phyloP scores from a whole-genome alignment of 805 yeast species.

The Candida boleticola region DNA sequence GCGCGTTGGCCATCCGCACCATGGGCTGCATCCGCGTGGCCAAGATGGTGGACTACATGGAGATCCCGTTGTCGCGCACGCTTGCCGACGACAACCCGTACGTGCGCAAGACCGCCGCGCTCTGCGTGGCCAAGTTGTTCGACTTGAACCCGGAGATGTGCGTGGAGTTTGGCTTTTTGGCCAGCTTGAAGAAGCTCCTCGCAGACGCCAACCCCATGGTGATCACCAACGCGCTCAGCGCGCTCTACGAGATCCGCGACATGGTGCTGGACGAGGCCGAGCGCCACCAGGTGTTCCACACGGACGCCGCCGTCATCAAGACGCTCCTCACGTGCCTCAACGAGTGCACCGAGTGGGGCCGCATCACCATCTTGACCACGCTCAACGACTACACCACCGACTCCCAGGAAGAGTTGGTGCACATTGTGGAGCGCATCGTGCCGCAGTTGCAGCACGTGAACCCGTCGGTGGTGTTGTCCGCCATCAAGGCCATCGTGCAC shows the following conservation, averaged over 20 bases:
- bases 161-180: slow-evolving; percentile 82
- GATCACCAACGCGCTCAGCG: slow-evolving; percentile 87
- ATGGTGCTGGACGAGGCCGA: slow-evolving; percentile 20
- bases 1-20: slow-evolving; percentile 95
- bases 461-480: slow-evolving; percentile 87
- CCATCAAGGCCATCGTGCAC: slow-evolving; percentile 75
- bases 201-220: slow-evolving; percentile 96
- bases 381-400: slow-evolving; percentile 66
- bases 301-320: slow-evolving; percentile 44
- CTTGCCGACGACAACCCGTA: slow-evolving; percentile 92
- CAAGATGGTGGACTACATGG: slow-evolving; percentile 93
- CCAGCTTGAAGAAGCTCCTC: slow-evolving; percentile 60
- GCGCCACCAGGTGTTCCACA: slow-evolving; percentile 46
- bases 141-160: slow-evolving; percentile 81
- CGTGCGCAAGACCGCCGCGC: slow-evolving; percentile 95
- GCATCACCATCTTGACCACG: slow-evolving; percentile 84
- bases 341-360: slow-evolving; percentile 99
- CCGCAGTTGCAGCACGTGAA: slow-evolving; percentile 97
- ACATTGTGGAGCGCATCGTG: slow-evolving; percentile 82
- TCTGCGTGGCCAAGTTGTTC: slow-evolving; percentile 92
- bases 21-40: slow-evolving; percentile 98
- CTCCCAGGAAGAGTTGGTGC: slow-evolving; percentile 66
- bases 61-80: slow-evolving; percentile 82
- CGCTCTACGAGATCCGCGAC: slow-evolving; percentile 79
- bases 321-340: slow-evolving; percentile 80